Evolutionary conservation across 495 filamentous ascomycete genomes (phyloP).

Genomic region (Talaromyces nanjingensis): DNA sequence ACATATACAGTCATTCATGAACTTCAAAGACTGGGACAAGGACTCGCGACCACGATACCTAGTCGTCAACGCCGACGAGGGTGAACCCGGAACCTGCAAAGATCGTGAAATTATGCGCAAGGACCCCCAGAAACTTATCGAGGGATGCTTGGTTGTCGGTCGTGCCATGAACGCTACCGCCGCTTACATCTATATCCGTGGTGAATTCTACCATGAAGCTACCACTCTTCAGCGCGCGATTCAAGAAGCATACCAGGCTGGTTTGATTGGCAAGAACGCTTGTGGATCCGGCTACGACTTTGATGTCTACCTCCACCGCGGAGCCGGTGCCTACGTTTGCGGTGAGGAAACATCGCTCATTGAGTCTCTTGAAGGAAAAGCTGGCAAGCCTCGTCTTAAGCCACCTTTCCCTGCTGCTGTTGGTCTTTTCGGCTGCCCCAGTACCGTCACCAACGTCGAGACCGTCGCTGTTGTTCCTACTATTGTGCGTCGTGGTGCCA

Average conservation of each 20-base stretch:
- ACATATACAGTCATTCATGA: constrained; percentile 87
- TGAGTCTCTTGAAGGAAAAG: constrained; percentile 96
- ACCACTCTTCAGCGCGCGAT: constrained; percentile 90
- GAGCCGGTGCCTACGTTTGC: constrained; percentile 95
- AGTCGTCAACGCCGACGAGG: constrained; percentile 97
- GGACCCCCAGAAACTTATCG: constrained; percentile 96
- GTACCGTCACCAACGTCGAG: constrained; percentile 97
- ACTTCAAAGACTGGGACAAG: constrained; percentile 99
- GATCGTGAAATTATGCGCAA: constrained; percentile 99
- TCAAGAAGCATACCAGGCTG: constrained; percentile 91
- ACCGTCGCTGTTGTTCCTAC: constrained; percentile 93
- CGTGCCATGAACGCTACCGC: constrained; percentile 97
- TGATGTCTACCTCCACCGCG: constrained; percentile 92
- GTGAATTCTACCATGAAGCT: constrained; percentile 97
- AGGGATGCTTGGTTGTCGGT: constrained; percentile 94
- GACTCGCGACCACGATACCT: constrained; percentile 93
- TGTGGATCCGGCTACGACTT: constrained; percentile 96
- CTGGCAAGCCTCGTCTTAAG: constrained; percentile 96
- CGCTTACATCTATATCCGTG: constrained; percentile 98
- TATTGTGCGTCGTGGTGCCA: constrained; percentile 85
- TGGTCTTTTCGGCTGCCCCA: constrained; percentile 95
- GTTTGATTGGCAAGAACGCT: constrained; percentile 94
- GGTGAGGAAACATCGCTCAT: constrained; percentile 97
- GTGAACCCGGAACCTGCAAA: constrained; percentile 98
- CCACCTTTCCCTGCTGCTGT: constrained; percentile 96